Conservation (phyloP, 2,329 filamentous ascomycete genomes). For the Talaromyces sp. region DNA sequence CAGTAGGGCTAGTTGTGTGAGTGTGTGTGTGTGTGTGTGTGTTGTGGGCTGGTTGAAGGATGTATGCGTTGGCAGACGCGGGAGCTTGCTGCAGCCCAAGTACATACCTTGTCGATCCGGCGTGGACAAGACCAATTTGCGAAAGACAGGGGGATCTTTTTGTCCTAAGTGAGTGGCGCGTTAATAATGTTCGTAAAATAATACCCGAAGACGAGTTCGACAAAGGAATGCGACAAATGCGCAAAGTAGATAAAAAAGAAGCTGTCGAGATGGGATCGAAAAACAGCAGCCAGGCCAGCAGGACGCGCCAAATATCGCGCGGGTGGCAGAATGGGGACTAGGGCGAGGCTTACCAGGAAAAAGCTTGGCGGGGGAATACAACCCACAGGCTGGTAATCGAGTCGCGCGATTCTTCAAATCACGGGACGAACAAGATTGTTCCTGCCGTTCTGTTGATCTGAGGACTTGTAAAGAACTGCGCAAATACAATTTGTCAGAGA, state of each 20-base stretch:
- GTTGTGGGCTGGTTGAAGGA: conserved; percentile 30
- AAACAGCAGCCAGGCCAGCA: conserved; percentile 1
- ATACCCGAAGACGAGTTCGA: conserved; percentile 16
- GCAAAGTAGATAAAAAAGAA: conserved; percentile 18
- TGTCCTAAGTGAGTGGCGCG: background rate
- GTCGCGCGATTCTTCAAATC: conserved; percentile 3
- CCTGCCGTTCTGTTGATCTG: background rate
- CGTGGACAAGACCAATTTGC: conserved; percentile 21
- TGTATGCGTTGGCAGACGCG: conserved; percentile 42
- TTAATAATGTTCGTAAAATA: background rate
- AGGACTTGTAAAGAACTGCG: background rate
- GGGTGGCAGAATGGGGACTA: conserved; percentile 13
- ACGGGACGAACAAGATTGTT: conserved; percentile 6
- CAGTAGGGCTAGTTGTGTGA: conserved; percentile 22
- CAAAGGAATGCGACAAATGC: conserved; percentile 20
- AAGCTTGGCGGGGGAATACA: conserved; percentile 14
- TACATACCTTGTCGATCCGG: conserved; percentile 38
- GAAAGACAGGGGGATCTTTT: background rate
- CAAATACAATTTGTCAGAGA: conserved; percentile 5
- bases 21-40: conserved; percentile 12
- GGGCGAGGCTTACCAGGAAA: conserved; percentile 15
- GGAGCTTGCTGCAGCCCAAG: conserved; percentile 31
- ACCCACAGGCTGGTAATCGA: background rate
- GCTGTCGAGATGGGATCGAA: conserved; percentile 7
- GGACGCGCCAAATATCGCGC: conserved; percentile 18